Evolutionary conservation across 345 rosid genomes (phyloP).

Genomic region (Tarenaya hassleriana): DNA sequence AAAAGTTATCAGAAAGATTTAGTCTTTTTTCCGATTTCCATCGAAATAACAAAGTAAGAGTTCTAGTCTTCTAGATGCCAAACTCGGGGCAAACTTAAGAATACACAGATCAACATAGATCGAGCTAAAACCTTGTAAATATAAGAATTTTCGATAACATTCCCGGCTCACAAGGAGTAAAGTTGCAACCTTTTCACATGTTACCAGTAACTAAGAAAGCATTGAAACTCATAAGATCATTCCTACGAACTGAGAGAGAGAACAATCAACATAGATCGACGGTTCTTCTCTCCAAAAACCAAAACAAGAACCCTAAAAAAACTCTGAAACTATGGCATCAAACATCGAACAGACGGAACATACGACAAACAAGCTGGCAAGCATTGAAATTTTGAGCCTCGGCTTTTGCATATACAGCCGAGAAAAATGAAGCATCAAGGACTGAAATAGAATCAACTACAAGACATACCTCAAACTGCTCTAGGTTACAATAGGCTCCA

Average conservation of each 20-base stretch:
- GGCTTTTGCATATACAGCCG: no score
- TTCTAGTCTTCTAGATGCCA: no score
- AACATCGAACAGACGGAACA: no score
- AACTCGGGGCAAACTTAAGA: no score
- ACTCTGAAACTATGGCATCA: background rate
- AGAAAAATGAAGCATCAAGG: background rate
- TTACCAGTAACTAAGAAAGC: conserved; percentile 6
- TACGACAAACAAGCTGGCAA: no score
- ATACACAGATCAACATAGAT: no score
- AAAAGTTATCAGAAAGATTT: conserved; percentile 2
- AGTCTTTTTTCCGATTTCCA: background rate
- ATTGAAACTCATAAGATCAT: background rate
- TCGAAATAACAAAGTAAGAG: background rate
- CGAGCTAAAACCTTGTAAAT: no score
- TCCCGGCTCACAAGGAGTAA: no score
- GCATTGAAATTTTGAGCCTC: background rate
- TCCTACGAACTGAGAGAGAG: conserved; percentile 1
- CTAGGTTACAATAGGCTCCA: conserved; percentile 54
- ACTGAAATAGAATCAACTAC: background rate
- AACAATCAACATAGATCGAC: conserved; percentile 17
- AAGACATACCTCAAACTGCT: conserved; percentile 74
- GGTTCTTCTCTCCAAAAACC: background rate
- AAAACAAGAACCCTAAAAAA: background rate
- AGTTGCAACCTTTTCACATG: background rate
- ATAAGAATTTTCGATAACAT: no score